A percentile compares a stretch with the other conserved stretches of the same genome.
Conservation (phyloP, 1,284 basidiomycete species). For the Coriolopsis trogii region DNA sequence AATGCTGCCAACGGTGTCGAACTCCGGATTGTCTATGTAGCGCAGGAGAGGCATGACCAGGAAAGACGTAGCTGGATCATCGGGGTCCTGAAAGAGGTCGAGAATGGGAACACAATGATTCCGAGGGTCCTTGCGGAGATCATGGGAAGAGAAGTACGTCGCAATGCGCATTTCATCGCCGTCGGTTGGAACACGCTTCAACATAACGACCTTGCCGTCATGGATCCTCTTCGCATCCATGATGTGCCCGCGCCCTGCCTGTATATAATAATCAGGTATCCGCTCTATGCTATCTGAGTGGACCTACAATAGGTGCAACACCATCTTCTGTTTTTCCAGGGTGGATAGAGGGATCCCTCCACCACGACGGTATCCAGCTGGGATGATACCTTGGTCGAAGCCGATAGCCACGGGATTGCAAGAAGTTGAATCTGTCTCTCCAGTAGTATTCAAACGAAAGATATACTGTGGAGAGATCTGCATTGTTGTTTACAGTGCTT, state of each 20-base stretch:
- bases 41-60: slow-evolving; percentile 37
- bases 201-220: slow-evolving; percentile 28
- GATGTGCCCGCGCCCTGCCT: slow-evolving; percentile 8
- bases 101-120: slow-evolving; percentile 39
- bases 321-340: slow-evolving; percentile 31
- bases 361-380: slow-evolving; percentile 12
- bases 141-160: slow-evolving; percentile 14
- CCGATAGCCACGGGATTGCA: slow-evolving; percentile 7
- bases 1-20: slow-evolving; percentile 26
- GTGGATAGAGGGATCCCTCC: slow-evolving; percentile 7
- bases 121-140: slow-evolving; percentile 21
- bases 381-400: slow-evolving; percentile 9
- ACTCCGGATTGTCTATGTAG: slow-evolving; percentile 25
- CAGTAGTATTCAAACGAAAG: slow-evolving; percentile 4
- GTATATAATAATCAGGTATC: slow-evolving; percentile 26
- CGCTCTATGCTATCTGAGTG: not conserved
- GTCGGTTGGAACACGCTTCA: slow-evolving; percentile 26
- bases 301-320: slow-evolving; percentile 13
- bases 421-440: slow-evolving; percentile 2
- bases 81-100: slow-evolving; percentile 28
- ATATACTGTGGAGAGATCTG: no score
- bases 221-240: slow-evolving; percentile 34
- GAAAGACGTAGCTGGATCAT: slow-evolving; percentile 18
- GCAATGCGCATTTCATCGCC: slow-evolving; percentile 28
- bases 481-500: no score